These are phyloP conservation scores for Coniferiporia sulphurascens DNA, from an alignment of 1,284 basidiomycete species.

Conservation along the genomic window DNA sequence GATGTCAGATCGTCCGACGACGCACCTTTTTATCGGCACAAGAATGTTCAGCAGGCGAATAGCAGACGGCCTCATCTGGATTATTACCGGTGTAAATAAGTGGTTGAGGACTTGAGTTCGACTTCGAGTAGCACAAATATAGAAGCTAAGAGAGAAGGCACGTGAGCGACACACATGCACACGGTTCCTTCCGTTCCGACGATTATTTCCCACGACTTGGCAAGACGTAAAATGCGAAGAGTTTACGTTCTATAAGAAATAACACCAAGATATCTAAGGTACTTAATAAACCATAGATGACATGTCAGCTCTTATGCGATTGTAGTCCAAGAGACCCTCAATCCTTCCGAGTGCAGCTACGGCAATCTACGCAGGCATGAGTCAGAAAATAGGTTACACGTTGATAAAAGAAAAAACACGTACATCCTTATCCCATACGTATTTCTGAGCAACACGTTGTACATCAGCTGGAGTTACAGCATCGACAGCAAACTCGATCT, in stretches of 20 bases:
- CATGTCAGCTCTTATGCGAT: conserved; percentile 76
- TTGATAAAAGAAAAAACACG: conserved; percentile 28
- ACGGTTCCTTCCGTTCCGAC: neutral
- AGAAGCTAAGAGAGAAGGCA: neutral
- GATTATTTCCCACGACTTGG: neutral
- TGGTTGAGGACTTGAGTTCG: neutral
- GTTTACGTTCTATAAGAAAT: neutral
- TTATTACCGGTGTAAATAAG: neutral
- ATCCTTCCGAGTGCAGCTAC: conserved; percentile 79
- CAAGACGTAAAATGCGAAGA: neutral
- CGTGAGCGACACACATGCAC: neutral
- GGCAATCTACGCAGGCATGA: conserved; percentile 50
- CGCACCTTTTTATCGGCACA: conserved; percentile 85
- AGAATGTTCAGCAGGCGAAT: conserved; percentile 78
- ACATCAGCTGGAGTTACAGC: conserved; percentile 88
- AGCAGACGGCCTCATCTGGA: conserved; percentile 67
- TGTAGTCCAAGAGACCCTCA: conserved; percentile 87
- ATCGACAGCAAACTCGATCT: conserved; percentile 93
- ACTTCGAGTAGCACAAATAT: too few relatives aligned
- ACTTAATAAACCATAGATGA: conserved; percentile 70
- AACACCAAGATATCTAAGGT: conserved; percentile 1
- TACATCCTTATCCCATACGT: conserved; percentile 94
- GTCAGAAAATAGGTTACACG: conserved; percentile 19
- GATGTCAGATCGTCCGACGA: conserved; percentile 31
- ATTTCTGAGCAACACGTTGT: conserved; percentile 92